Conservation (phyloP, 129 eudicot species). For the Artemisia annua region DNA sequence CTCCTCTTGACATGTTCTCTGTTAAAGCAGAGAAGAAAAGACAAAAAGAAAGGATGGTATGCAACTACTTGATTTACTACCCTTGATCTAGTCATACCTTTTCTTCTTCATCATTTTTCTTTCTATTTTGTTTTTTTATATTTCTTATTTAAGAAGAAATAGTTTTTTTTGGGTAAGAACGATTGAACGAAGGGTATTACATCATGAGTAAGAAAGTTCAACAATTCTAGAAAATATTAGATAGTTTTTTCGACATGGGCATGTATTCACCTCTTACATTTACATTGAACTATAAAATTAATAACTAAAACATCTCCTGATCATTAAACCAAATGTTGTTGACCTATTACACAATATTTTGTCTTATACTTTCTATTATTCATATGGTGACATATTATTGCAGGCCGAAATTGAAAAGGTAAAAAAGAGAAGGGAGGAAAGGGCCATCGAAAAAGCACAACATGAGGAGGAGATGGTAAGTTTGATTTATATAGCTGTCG, state of each 20-base stretch:
- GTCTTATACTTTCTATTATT: not conserved
- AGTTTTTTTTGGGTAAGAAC: no score
- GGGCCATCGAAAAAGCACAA: conserved; percentile 87
- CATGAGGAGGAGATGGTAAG: conserved; percentile 93
- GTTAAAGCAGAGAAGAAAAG: conserved; percentile 80
- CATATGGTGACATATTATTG: conserved; percentile 19
- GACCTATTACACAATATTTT: not conserved
- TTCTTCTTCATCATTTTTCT: not conserved
- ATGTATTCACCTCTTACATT: not conserved
- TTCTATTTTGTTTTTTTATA: not conserved
- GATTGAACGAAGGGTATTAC: not conserved
- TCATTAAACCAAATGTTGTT: not conserved
- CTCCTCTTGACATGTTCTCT: conserved; percentile 76
- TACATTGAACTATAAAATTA: not conserved
- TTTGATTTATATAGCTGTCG: conserved; percentile 7
- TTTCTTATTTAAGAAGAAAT: not conserved
- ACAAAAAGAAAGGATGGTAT: conserved; percentile 88
- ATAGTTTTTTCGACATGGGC: not conserved
- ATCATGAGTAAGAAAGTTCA: not conserved
- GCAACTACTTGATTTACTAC: conserved; percentile 8
- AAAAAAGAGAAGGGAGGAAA: conserved; percentile 90
- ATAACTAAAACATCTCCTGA: not conserved
- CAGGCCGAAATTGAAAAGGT: conserved; percentile 97
- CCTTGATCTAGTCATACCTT: not conserved
- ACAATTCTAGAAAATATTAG: conserved; percentile 3